Base-by-base conservation (phyloP, 441 rosid species). In the Jatropha podagrica region DNA sequence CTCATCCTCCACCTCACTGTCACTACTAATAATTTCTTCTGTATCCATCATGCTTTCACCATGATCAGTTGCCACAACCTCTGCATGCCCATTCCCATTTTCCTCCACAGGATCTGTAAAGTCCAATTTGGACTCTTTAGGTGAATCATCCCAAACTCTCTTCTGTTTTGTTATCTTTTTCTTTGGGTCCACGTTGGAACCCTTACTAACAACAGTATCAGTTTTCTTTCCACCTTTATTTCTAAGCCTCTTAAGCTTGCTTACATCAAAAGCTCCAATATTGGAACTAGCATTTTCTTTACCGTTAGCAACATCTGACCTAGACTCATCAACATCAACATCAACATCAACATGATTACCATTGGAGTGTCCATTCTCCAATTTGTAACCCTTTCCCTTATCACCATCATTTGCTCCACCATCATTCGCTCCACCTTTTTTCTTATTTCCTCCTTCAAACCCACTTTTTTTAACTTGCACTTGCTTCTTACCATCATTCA, bases 41-140 rank as follows among this genome's bases (percentile, higher is more conserved):
- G 87, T 82, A 74, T 93, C 99, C 99, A 95, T 95, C 99, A 95
- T 93, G 85, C 99, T 95, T 83, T 89, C 94, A 68, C 98, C 99
- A 73, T 88, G 92, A 83, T 89, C 88, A 79, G 95, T 92, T 80
- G 90, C 91, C 85, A 85, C 90, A 73, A 85, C 87, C 32, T 86
- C 91, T 37, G 88, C 66, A 75, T 83, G 85, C 79, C 76, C 88
- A 75, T 76, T 77, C 79, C 88, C 88, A 66, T 85, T 89, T 77
- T 76, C 89, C 38, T 76, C 90, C 27, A 84, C 80, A 63, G 90
- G 89, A 83, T 88, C 93, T 0, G 98, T 95, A 64, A 91, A 93
- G 80, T 95, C 99, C 90, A 95, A 75, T 77, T 93, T 95, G 27
- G 86, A 73, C 67, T 85, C 87, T 61, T 71, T 68, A 83, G 97